phyloP scores from a whole-genome alignment of 345 rosid species.

The Passiflora organensis region DNA sequence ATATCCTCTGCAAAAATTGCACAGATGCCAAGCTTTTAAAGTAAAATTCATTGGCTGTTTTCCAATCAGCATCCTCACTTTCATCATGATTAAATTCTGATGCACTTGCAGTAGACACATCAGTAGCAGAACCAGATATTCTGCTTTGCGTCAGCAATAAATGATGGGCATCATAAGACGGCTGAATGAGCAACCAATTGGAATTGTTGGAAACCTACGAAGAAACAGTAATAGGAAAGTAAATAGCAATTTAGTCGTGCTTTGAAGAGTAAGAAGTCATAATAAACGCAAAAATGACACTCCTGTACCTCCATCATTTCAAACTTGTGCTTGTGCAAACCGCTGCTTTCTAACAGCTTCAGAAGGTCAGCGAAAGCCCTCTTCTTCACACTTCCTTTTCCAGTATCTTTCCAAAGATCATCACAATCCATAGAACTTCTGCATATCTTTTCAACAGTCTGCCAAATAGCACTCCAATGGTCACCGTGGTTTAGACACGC shows the following conservation, averaged over 20 bases:
- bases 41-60: conserved; percentile 55
- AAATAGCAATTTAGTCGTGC: neutral
- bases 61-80: conserved; percentile 49
- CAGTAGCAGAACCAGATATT: conserved; percentile 22
- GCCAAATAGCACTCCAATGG: conserved; percentile 51
- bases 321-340: conserved; percentile 71
- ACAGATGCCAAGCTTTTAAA: conserved; percentile 78
- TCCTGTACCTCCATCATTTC: conserved; percentile 54
- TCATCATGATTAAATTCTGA: conserved; percentile 23
- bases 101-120: conserved; percentile 22
- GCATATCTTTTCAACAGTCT: conserved; percentile 47
- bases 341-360: conserved; percentile 63
- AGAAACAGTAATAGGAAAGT: conserved; percentile 5
- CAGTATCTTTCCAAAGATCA: conserved; percentile 60
- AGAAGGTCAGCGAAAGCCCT: conserved; percentile 67
- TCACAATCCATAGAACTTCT: conserved; percentile 41
- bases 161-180: conserved; percentile 61
- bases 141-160: conserved; percentile 41
- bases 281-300: conserved; percentile 8
- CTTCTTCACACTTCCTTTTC: conserved; percentile 53
- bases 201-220: conserved; percentile 50
- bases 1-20: conserved; percentile 54
- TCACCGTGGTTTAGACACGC: conserved; percentile 32
- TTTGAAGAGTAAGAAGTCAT: neutral
- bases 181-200: conserved; percentile 59